Conservation (phyloP, 805 yeast species). For the Suhomyces sp. region DNA sequence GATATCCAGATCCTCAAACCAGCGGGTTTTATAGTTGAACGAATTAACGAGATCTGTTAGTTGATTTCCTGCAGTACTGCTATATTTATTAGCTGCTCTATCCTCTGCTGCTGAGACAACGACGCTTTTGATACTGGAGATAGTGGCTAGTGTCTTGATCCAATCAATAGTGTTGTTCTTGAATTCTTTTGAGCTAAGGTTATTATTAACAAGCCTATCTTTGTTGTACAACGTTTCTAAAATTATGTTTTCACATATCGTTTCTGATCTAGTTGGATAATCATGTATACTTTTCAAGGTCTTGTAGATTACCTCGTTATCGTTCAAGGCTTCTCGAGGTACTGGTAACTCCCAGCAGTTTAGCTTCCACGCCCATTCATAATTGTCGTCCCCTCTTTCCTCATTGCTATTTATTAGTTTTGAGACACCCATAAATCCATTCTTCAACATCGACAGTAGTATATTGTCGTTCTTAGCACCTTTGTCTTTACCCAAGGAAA, state of each 20-base stretch:
- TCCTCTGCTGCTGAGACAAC: background rate
- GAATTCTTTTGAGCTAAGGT: slow-evolving; percentile 14
- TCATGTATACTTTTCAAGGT: slow-evolving; percentile 48
- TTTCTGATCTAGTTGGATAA: slow-evolving; percentile 14
- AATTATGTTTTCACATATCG: slow-evolving; percentile 18
- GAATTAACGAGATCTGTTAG: slow-evolving; percentile 6
- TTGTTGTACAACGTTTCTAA: slow-evolving; percentile 15
- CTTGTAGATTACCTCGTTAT: slow-evolving; percentile 50
- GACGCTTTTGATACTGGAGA: slow-evolving; percentile 20
- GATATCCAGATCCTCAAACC: slow-evolving; percentile 39
- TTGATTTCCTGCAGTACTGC: slow-evolving; percentile 5
- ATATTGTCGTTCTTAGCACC: slow-evolving; percentile 14
- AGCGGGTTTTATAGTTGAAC: slow-evolving; percentile 19
- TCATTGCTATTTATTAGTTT: slow-evolving; percentile 32
- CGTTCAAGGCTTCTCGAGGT: slow-evolving; percentile 32
- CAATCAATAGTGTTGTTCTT: slow-evolving; percentile 12
- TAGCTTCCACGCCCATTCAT: slow-evolving; percentile 74
- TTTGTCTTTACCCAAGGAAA: slow-evolving; percentile 8
- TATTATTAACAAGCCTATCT: slow-evolving; percentile 4
- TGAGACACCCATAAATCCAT: slow-evolving; percentile 61
- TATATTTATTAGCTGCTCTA: background rate
- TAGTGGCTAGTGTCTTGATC: slow-evolving; percentile 27
- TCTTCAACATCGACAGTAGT: slow-evolving; percentile 38
- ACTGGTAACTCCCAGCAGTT: slow-evolving; percentile 72
- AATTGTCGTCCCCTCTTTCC: slow-evolving; percentile 24